Evolutionary conservation across 768 basidiomycete genomes (phyloP).

Genomic region (Austroboletus eburneus): DNA sequence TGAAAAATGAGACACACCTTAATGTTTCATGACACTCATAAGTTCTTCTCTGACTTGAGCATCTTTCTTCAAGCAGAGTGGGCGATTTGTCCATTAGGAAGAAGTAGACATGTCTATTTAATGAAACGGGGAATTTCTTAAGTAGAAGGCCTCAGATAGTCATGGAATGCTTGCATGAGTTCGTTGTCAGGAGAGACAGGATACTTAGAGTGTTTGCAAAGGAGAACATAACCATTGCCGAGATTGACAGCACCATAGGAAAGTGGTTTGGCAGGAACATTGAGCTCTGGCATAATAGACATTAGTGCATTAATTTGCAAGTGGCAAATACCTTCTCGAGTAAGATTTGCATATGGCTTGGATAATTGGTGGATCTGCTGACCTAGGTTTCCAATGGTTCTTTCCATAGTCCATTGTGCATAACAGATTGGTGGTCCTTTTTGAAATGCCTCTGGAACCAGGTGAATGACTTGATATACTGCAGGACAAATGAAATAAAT

Average conservation of each 20-base stretch:
- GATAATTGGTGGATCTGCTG: conserved; percentile 16
- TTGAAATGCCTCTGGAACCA: neutral
- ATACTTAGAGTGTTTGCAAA: neutral
- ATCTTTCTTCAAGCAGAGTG: neutral
- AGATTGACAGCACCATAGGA: neutral
- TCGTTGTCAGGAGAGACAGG: neutral
- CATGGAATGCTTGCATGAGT: neutral
- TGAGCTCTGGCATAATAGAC: too few species aligned
- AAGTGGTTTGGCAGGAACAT: too few species aligned
- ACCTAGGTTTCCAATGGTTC: conserved; percentile 25
- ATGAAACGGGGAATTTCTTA: neutral
- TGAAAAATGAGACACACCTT: neutral
- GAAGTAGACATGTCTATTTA: neutral
- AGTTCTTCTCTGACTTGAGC: neutral
- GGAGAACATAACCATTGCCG: neutral
- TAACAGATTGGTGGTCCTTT: conserved; percentile 5
- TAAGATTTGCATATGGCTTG: conserved; percentile 2
- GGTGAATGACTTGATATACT: conserved; percentile 21
- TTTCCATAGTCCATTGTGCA: conserved; percentile 31
- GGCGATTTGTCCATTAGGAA: neutral
- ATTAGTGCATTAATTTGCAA: conserved; percentile 2
- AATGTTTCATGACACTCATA: neutral
- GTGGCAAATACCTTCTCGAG: neutral
- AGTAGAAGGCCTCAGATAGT: neutral
- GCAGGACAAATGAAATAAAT: conserved; percentile 31